These are phyloP conservation scores for Phytophthora capsici DNA, from an alignment of 352 stramenopile genomes.

Conservation along the genomic window DNA sequence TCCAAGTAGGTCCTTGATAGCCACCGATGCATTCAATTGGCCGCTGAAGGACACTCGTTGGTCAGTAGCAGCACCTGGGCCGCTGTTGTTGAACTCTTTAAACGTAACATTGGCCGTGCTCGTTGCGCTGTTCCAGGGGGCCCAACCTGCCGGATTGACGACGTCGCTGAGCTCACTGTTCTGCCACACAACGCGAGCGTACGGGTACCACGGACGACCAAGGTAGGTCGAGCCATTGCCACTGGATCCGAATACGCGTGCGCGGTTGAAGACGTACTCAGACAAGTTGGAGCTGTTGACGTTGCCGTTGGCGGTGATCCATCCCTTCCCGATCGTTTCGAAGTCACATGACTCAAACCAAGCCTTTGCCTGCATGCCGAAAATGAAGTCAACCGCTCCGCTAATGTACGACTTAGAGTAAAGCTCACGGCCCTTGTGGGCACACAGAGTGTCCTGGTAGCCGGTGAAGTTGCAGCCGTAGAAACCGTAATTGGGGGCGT, in stretches of 20 bases:
- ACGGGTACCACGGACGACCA: conserved; percentile 8
- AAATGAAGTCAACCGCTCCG: conserved; percentile 5
- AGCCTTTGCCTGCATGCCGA: conserved; percentile 5
- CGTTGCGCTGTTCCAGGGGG: not conserved
- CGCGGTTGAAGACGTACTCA: conserved; percentile 11
- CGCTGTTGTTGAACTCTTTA: conserved; percentile 15
- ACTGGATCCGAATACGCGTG: conserved; percentile 5
- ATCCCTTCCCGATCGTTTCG: conserved; percentile 8
- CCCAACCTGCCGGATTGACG: conserved; percentile 4
- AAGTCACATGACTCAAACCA: conserved; percentile 17
- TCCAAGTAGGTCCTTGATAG: conserved; percentile 2
- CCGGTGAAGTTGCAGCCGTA: conserved; percentile 1
- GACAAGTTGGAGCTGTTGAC: conserved; percentile 4
- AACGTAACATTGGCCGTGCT: conserved; percentile 11
- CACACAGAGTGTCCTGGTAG: not conserved
- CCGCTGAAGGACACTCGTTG: conserved; percentile 3
- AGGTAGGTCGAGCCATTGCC: conserved; percentile 3
- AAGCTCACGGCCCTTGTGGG: not conserved
- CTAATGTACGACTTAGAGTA: not conserved
- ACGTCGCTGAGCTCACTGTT: conserved; percentile 11
- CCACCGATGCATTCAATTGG: conserved; percentile 1
- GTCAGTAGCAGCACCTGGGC: not conserved
- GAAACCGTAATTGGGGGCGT: conserved; percentile 5
- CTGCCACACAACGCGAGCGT: conserved; percentile 9
- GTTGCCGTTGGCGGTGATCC: conserved; percentile 8